Evolutionary conservation across 2,329 filamentous ascomycete species (phyloP).

Genomic region (Diaporthe sp.): DNA sequence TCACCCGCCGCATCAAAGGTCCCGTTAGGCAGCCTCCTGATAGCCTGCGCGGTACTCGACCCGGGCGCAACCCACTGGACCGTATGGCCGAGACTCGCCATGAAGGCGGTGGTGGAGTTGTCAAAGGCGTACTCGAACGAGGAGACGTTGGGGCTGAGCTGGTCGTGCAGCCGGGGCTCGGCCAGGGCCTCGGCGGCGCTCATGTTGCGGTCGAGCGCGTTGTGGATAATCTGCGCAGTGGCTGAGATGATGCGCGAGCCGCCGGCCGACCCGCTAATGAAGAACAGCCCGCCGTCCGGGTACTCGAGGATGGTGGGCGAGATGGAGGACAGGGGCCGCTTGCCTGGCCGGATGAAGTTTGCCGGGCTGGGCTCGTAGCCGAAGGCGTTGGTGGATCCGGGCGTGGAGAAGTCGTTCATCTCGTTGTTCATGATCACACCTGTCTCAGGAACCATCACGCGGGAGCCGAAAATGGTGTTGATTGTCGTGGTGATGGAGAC

Average conservation of each 20-base stretch:
- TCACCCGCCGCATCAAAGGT: constrained; percentile 39
- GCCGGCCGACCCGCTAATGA: constrained; percentile 81
- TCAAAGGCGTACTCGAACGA: constrained; percentile 78
- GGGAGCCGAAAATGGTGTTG: constrained; percentile 84
- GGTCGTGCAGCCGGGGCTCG: constrained; percentile 81
- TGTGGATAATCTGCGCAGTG: constrained; percentile 80
- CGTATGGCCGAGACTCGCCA: constrained; percentile 77
- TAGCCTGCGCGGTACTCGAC: constrained; percentile 77
- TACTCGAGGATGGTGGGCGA: constrained; percentile 64
- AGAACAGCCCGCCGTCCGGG: constrained; percentile 73
- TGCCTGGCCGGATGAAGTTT: constrained; percentile 82
- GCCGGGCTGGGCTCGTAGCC: constrained; percentile 80
- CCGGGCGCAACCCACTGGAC: constrained; percentile 76
- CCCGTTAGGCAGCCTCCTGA: constrained; percentile 67
- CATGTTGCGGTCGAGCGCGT: constrained; percentile 75
- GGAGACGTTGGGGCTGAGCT: constrained; percentile 79
- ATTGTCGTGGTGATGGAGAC: constrained; percentile 85
- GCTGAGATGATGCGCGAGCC: constrained; percentile 87
- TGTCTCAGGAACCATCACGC: constrained; percentile 83
- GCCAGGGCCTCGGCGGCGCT: constrained; percentile 72
- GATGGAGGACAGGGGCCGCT: constrained; percentile 84
- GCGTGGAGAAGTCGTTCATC: constrained; percentile 82
- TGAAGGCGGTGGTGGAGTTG: constrained; percentile 71
- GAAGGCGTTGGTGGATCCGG: constrained; percentile 77
- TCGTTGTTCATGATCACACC: constrained; percentile 79